Percentiles rank a stretch among this genome's conserved stretches.
phyloP scores from a whole-genome alignment of 2,329 filamentous ascomycete genomes.

The Phaeoacremonium minimum region DNA sequence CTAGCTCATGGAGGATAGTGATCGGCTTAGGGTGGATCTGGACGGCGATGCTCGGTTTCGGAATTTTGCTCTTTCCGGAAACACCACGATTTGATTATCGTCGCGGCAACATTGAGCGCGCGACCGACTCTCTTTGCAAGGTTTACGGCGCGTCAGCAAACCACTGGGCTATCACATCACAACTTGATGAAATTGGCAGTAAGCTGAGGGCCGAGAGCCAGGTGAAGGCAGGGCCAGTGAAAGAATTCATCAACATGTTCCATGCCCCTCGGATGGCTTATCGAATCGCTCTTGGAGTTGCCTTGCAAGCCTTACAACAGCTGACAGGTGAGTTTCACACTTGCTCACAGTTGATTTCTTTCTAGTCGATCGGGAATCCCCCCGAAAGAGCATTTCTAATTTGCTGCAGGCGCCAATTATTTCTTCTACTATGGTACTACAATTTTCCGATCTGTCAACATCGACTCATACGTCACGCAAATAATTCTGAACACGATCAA shows the following conservation, averaged over 20 bases:
- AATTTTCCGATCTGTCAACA: conserved; percentile 39
- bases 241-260: conserved; percentile 55
- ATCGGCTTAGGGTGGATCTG: conserved; percentile 49
- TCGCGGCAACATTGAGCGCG: conserved; percentile 38
- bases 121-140: conserved; percentile 39
- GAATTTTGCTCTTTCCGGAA: conserved; percentile 47
- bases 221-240: conserved; percentile 32
- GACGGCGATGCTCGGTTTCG: conserved; percentile 40
- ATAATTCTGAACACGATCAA: conserved; percentile 67
- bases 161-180: conserved; percentile 38
- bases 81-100: conserved; percentile 48
- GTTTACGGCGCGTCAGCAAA: conserved; percentile 40
- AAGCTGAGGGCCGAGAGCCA: conserved; percentile 46
- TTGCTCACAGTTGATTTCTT: too few species aligned
- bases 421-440: conserved; percentile 62
- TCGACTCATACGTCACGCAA: conserved; percentile 61
- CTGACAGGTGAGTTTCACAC: too few species aligned
- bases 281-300: conserved; percentile 55
- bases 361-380: too few species aligned
- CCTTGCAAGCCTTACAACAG: conserved; percentile 63
- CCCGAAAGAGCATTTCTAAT: too few species aligned
- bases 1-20: conserved; percentile 58
- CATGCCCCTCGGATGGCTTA: conserved; percentile 61
- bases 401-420: conserved; percentile 60
- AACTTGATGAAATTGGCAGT: conserved; percentile 48